A percentile compares a stretch with the other conserved stretches of the same genome.
Evolutionary conservation across 208 protist species (phyloP).

Genomic region (Lotmaria passim): DNA sequence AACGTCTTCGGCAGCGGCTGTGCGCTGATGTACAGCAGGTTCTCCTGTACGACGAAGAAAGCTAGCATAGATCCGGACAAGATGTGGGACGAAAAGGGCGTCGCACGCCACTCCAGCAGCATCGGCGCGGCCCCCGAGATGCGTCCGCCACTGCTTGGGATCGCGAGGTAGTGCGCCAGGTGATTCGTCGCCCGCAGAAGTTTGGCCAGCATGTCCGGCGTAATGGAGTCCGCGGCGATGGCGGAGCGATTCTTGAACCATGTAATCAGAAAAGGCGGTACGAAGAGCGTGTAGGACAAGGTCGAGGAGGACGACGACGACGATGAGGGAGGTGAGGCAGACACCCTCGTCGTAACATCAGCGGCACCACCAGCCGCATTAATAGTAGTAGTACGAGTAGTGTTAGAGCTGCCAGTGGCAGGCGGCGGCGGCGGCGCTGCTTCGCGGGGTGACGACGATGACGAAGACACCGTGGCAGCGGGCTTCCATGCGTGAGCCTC

Average conservation of each 20-base stretch:
- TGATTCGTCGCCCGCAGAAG: not conserved
- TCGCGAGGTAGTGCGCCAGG: not conserved
- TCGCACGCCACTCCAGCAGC: not conserved
- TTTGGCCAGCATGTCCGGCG: not conserved
- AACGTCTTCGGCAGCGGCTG: not conserved
- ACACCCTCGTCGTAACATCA: no score
- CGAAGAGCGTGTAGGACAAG: not conserved
- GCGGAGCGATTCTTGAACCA: not conserved
- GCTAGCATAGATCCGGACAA: not conserved
- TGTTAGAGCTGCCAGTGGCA: no score
- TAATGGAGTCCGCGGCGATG: not conserved
- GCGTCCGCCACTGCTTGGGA: conserved; percentile 7
- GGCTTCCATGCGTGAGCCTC: no score
- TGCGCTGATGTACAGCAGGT: not conserved
- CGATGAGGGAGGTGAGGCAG: no score
- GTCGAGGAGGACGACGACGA: not conserved
- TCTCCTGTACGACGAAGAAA: not conserved
- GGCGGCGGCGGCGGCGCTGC: no score
- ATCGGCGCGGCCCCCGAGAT: not conserved
- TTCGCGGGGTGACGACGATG: no score
- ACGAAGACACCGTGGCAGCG: no score
- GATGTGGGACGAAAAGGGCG: not conserved
- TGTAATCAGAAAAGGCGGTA: not conserved
- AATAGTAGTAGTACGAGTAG: no score
- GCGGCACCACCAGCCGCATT: no score